A percentile compares a stretch with the other conserved stretches of the same genome.
Evolutionary conservation across 2,329 filamentous ascomycete species (phyloP).

Genomic region (Fusarium compactum): DNA sequence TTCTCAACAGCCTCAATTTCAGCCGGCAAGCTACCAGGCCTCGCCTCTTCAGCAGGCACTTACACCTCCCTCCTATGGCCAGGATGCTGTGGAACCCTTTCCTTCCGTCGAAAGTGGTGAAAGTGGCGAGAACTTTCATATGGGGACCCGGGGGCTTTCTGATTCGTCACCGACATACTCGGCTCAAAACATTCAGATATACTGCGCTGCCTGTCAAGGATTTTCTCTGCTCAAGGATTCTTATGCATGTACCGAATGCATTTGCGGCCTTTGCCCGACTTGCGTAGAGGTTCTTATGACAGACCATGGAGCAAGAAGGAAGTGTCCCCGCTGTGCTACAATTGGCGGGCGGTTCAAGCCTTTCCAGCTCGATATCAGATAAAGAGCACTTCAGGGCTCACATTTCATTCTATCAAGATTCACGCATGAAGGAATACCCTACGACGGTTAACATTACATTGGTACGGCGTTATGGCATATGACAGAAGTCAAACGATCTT

Average conservation of each 20-base stretch:
- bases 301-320: conserved; percentile 79
- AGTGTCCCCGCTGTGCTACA: conserved; percentile 83
- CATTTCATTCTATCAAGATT: conserved; percentile 34
- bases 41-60: conserved; percentile 91
- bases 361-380: conserved; percentile 85
- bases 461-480: conserved; percentile 46
- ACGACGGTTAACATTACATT: conserved; percentile 39
- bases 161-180: conserved; percentile 80
- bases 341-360: conserved; percentile 86
- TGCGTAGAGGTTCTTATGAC: conserved; percentile 86
- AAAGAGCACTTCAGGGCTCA: conserved; percentile 49
- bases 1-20: conserved; percentile 70
- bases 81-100: conserved; percentile 80
- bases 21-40: conserved; percentile 78
- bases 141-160: conserved; percentile 72
- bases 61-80: conserved; percentile 81
- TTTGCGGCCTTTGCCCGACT: conserved; percentile 89
- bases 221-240: conserved; percentile 83
- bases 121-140: conserved; percentile 79
- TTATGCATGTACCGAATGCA: conserved; percentile 95
- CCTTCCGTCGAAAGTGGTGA: conserved; percentile 87
- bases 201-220: conserved; percentile 88
- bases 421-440: conserved; percentile 19
- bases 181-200: conserved; percentile 85
- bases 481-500: conserved; percentile 42